Evolutionary conservation across 2,329 filamentous ascomycete species (phyloP).

Genomic region (Aspergillus costaricaensis): DNA sequence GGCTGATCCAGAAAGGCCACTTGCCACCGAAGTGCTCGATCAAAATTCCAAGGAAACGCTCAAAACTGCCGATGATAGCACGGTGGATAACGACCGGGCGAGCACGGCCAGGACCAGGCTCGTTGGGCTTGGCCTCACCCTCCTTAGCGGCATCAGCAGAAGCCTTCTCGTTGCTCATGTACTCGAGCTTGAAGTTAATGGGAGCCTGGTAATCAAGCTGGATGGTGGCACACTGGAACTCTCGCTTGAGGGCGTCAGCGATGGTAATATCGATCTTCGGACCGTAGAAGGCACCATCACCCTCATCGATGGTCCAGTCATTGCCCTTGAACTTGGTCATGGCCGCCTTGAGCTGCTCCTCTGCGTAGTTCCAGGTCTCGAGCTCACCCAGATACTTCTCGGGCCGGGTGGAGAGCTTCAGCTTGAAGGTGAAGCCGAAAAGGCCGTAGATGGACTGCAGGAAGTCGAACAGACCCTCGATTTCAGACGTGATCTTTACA

Average conservation of each 20-base stretch:
- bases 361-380: slow-evolving; percentile 85
- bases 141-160: slow-evolving; percentile 37
- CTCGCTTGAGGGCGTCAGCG: slow-evolving; percentile 79
- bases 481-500: slow-evolving; percentile 65
- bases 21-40: slow-evolving; percentile 55
- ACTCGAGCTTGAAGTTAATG: slow-evolving; percentile 83
- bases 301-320: slow-evolving; percentile 87
- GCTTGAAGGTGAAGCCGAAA: slow-evolving; percentile 86
- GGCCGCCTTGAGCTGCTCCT: slow-evolving; percentile 75
- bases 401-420: slow-evolving; percentile 87
- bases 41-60: slow-evolving; percentile 54
- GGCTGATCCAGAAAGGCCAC: slow-evolving; percentile 57
- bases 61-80: slow-evolving; percentile 54
- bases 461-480: slow-evolving; percentile 85
- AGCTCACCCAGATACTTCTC: slow-evolving; percentile 88
- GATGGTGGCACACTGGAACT: slow-evolving; percentile 89
- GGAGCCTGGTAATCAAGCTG: slow-evolving; percentile 89
- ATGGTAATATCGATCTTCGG: slow-evolving; percentile 99
- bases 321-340: slow-evolving; percentile 75
- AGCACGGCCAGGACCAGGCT: slow-evolving; percentile 45
- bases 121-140: slow-evolving; percentile 42
- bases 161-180: slow-evolving; percentile 70
- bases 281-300: slow-evolving; percentile 96
- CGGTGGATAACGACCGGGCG: slow-evolving; percentile 55
- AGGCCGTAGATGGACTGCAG: slow-evolving; percentile 76